phyloP scores from a whole-genome alignment of 2,329 filamentous ascomycete genomes.

The Diaporthe longicolla region DNA sequence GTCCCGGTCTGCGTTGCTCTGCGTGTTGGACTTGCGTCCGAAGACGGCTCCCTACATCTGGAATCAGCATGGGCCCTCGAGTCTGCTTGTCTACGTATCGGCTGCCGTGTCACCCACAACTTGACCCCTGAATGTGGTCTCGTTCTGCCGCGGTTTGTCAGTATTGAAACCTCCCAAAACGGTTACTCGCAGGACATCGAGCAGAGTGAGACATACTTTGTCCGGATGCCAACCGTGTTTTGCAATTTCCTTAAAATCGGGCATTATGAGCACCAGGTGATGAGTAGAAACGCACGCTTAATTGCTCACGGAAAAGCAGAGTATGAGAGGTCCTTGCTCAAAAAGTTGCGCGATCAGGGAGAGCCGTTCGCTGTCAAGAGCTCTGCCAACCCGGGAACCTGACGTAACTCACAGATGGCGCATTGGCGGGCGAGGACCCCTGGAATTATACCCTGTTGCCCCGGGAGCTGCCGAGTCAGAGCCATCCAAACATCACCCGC shows the following conservation, averaged over 20 bases:
- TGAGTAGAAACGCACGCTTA: not conserved
- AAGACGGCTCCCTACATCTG: conserved; percentile 36
- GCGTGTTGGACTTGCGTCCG: conserved; percentile 30
- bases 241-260: conserved; percentile 62
- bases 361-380: conserved; percentile 6
- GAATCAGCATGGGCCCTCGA: conserved; percentile 10
- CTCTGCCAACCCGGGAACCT: conserved; percentile 20
- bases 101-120: conserved; percentile 57
- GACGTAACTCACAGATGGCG: conserved; percentile 34
- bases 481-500: conserved; percentile 24
- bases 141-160: conserved; percentile 32
- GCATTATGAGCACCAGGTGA: conserved; percentile 51
- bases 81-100: not conserved
- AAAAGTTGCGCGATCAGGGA: conserved; percentile 21
- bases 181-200: not conserved
- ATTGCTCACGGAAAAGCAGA: not conserved
- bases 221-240: conserved; percentile 69
- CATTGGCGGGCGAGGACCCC: conserved; percentile 30
- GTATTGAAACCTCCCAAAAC: not conserved
- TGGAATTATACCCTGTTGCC: conserved; percentile 7
- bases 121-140: conserved; percentile 56
- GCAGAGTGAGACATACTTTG: conserved; percentile 48
- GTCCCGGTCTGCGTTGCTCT: conserved; percentile 12
- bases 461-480: conserved; percentile 8
- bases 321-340: not conserved